Percentiles rank a stretch among this genome's conserved stretches.
Conservation (phyloP, 148 eudicot species). For the Cornus controversa region DNA sequence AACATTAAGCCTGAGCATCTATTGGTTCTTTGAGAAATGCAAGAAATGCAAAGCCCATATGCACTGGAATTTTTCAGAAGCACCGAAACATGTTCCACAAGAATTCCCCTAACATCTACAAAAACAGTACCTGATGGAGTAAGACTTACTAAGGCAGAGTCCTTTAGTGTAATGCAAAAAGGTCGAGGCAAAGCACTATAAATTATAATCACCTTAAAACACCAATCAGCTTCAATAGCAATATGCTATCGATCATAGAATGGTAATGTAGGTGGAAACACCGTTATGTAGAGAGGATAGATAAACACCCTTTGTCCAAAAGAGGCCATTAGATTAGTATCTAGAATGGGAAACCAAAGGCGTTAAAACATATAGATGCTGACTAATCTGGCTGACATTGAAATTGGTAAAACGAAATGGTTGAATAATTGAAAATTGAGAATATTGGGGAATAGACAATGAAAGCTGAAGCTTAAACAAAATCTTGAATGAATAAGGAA, state of each 20-base stretch:
- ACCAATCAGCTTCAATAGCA: neutral
- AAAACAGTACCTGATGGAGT: neutral
- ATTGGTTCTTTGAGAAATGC: neutral
- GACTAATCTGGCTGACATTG: too few species aligned
- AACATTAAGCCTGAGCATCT: too few species aligned
- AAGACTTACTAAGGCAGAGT: neutral
- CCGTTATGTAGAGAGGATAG: neutral
- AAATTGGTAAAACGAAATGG: too few species aligned
- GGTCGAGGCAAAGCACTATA: neutral
- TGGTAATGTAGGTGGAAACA: neutral
- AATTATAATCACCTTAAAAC: too few species aligned
- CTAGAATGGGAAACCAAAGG: neutral
- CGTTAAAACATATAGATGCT: too few species aligned
- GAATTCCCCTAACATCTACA: neutral
- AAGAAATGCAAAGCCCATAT: neutral
- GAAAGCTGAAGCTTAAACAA: too few species aligned
- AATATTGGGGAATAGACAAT: too few species aligned
- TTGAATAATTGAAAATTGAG: too few species aligned
- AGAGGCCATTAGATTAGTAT: neutral
- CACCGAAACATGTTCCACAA: neutral
- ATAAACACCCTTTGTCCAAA: neutral
- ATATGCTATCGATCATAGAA: neutral
- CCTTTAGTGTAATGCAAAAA: neutral
- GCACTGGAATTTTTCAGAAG: neutral
- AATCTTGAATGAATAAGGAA: too few species aligned